These are phyloP conservation scores for Euphorbia celastroides DNA, from an alignment of 441 rosid species.

Conservation along the genomic window DNA sequence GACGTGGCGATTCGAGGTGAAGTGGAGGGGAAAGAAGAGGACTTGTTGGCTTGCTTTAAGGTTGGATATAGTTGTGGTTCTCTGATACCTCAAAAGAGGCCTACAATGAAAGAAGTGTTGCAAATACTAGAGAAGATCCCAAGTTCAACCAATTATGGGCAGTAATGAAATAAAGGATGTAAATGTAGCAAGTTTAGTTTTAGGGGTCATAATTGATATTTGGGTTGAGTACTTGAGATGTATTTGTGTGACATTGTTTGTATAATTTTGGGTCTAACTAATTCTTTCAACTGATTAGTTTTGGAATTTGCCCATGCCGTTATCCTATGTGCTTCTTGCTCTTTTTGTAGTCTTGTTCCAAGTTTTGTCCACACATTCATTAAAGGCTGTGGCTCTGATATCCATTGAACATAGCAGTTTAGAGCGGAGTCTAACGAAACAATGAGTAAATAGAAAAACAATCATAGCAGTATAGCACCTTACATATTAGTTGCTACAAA, in stretches of 20 bases:
- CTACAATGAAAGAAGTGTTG: slow-evolving; percentile 67
- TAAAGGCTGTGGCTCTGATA: too few relatives aligned
- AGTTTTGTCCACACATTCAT: too few relatives aligned
- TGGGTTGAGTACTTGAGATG: slow-evolving; percentile 16
- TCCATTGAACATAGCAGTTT: too few relatives aligned
- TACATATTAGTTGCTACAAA: too few relatives aligned
- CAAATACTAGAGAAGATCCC: slow-evolving; percentile 66
- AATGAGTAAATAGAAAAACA: too few relatives aligned
- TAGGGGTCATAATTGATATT: slow-evolving; percentile 5
- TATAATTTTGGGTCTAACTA: slow-evolving; percentile 8
- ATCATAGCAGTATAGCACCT: too few relatives aligned
- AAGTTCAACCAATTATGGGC: slow-evolving; percentile 26
- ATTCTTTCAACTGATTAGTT: not conserved
- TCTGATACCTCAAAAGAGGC: slow-evolving; percentile 75
- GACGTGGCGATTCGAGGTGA: slow-evolving; percentile 61
- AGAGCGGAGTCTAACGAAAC: too few relatives aligned
- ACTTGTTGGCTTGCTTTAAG: slow-evolving; percentile 58
- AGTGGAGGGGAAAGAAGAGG: slow-evolving; percentile 76
- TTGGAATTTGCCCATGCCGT: not conserved
- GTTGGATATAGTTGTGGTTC: slow-evolving; percentile 72
- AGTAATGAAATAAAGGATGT: slow-evolving; percentile 19
- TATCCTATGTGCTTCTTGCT: too few relatives aligned
- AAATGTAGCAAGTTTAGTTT: slow-evolving; percentile 27
- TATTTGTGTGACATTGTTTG: slow-evolving; percentile 8
- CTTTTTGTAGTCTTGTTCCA: too few relatives aligned